Evolutionary conservation across 495 filamentous ascomycete genomes (phyloP).

Genomic region (Aspergillus conjunctus): DNA sequence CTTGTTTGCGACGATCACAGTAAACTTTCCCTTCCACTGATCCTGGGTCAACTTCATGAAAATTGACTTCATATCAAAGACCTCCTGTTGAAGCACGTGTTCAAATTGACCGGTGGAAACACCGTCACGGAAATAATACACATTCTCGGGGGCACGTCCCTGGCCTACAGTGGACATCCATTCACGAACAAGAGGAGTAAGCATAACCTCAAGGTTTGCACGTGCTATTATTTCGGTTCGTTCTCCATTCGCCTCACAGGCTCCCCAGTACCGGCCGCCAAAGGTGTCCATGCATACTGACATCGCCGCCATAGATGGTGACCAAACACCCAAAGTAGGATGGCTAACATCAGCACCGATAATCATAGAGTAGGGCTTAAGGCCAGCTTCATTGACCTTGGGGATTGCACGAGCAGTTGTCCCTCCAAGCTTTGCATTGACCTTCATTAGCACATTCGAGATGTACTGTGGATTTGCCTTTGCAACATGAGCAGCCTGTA

Average conservation of each 20-base stretch:
- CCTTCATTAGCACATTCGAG: conserved; percentile 89
- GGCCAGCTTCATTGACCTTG: conserved; percentile 31
- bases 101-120: conserved; percentile 84
- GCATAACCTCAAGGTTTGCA: conserved; percentile 61
- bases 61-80: conserved; percentile 64
- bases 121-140: conserved; percentile 95
- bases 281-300: conserved; percentile 74
- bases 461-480: conserved; percentile 72
- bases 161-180: conserved; percentile 63
- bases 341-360: conserved; percentile 93
- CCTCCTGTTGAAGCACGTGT: conserved; percentile 74
- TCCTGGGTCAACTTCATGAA: conserved; percentile 46
- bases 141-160: conserved; percentile 56
- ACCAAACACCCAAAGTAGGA: conserved; percentile 60
- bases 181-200: conserved; percentile 59
- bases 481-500: conserved; percentile 63
- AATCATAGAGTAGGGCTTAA: conserved; percentile 63
- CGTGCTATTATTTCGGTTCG: conserved; percentile 73
- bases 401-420: conserved; percentile 57
- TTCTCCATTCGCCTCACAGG: conserved; percentile 74
- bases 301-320: conserved; percentile 83
- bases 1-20: conserved; percentile 86
- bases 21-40: conserved; percentile 59
- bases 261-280: conserved; percentile 71
- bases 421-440: conserved; percentile 95